Percentiles rank a stretch among this genome's conserved stretches.
These are phyloP conservation scores for Jasminum sambac DNA, from an alignment of 257 asterid genomes.

Conservation along the genomic window DNA sequence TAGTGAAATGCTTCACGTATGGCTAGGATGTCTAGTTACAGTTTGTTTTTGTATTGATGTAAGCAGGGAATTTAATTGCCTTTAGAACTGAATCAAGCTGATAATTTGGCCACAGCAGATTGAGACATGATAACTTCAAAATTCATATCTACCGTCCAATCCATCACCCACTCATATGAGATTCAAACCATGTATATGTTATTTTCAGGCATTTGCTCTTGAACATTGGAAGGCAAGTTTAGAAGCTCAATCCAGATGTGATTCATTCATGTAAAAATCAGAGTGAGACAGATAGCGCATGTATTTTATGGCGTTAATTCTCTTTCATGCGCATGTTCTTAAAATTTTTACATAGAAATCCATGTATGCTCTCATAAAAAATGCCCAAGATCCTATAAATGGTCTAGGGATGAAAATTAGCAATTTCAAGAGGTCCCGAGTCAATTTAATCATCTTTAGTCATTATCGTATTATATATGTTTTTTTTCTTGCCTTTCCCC, in stretches of 20 bases:
- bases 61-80: conserved; percentile 3
- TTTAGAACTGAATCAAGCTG: not conserved
- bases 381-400: not conserved
- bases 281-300: not conserved
- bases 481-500: not conserved
- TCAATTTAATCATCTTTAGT: not conserved
- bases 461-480: not conserved
- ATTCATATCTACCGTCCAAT: conserved; percentile 3
- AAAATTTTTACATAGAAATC: not conserved
- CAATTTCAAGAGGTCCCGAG: not conserved
- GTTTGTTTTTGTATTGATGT: conserved; percentile 10
- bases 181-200: not conserved
- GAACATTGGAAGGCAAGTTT: not conserved
- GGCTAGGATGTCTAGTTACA: conserved; percentile 12
- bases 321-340: not conserved
- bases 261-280: not conserved
- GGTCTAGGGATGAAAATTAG: not conserved
- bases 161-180: not conserved
- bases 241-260: not conserved
- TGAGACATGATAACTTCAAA: conserved; percentile 2
- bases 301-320: not conserved
- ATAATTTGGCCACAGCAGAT: conserved; percentile 7
- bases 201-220: not conserved
- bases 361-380: not conserved
- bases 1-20: not conserved